A percentile compares a stretch with the other conserved stretches of the same genome.
Conservation (phyloP, 257 asterid genomes). For the Fraxinus pennsylvanica region DNA sequence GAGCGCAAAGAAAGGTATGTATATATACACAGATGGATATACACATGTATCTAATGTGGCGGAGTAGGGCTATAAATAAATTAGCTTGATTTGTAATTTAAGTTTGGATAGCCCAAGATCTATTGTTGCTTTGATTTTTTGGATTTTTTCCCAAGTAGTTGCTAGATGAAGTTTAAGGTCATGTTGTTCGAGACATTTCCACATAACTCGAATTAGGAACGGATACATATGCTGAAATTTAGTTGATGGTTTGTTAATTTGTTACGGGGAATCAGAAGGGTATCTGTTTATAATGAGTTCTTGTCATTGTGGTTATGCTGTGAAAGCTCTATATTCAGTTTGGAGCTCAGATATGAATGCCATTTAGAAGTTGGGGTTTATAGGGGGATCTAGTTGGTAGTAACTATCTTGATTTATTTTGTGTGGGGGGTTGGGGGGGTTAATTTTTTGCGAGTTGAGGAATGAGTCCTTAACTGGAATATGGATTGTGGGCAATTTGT, state of each 20-base stretch:
- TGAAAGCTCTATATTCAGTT: background rate
- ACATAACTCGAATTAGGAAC: background rate
- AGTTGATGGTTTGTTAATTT: background rate
- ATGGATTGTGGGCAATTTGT: too few relatives aligned
- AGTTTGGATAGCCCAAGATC: slow-evolving; percentile 35
- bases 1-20: slow-evolving; percentile 89
- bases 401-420: background rate
- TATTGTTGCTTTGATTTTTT: slow-evolving; percentile 26
- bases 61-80: background rate
- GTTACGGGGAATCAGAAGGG: slow-evolving; percentile 1
- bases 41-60: slow-evolving; percentile 19
- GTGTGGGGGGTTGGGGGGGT: background rate
- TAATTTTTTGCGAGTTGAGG: background rate
- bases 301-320: background rate
- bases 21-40: background rate
- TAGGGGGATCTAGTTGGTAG: background rate
- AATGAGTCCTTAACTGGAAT: background rate
- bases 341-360: background rate
- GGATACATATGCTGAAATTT: slow-evolving; percentile 6
- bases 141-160: background rate
- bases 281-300: slow-evolving; percentile 5
- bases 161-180: slow-evolving; percentile 12
- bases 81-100: slow-evolving; percentile 14
- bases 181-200: background rate
- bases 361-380: background rate